Evolutionary conservation across 225 moss, liverwort and hornwort genomes (phyloP), one percentile per base, ranked within the genome.

Genomic region (Lunularia cruciata): DNA sequence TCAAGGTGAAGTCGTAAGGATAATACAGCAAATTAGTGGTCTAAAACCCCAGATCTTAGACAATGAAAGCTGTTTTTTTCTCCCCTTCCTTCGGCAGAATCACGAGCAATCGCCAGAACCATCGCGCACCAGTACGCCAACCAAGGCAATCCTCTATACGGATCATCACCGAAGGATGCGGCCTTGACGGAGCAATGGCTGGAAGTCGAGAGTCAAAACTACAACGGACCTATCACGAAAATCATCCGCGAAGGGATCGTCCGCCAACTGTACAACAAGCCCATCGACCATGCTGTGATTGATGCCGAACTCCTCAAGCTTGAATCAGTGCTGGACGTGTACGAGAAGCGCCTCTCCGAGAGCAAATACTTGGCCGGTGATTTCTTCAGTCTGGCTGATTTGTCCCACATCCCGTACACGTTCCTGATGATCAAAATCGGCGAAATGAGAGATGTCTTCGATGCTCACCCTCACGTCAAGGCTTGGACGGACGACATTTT

Each of bases 301-400:
- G 65, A 25, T 28, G 82, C 77, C 12, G 7, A 34, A 19, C 36
- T 55, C 0, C 64, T 33, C 0, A 81, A 86, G 36, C 64, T 88
- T 34, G 74, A 3, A 6, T 63, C 74, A 10, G 75, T 86, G 28
- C 56, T 88, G 20, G 88, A 88, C 63, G 39, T 88, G 7, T 78
- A 78, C 77, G 86, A 88, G 36, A 67, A 68, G n/a, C 80, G 83
- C 9, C 78, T 88, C 16, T 64, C 81, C 3, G 60, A 68, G 7
- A 75, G 66, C 59, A 72, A 81, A 65, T 86, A 64, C 74, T 33
- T 88, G 68, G 83, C 88, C 1, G 88, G 88, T 10, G 79, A 86
- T 20, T 86, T 81, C 60, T 70, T 86, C 53, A 86, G 79, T 77
- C 46, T 88, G 13, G 86, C 88, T 1, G 88, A 88, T 55, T 60